Evolutionary conservation across 129 eudicot species (phyloP).

Genomic region (Helianthus tuberosus): DNA sequence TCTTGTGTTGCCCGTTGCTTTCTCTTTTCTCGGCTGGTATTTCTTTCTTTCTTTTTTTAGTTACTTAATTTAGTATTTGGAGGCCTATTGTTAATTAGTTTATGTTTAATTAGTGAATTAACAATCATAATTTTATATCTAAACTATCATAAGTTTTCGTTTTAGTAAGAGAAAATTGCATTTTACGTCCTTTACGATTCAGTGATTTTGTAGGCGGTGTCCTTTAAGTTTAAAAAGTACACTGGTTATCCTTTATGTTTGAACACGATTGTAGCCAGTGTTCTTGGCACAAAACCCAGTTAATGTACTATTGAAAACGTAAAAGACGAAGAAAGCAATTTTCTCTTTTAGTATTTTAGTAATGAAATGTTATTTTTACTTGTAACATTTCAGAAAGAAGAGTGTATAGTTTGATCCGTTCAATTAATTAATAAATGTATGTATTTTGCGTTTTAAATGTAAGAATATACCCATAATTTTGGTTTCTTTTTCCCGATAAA

Average conservation of each 20-base stretch:
- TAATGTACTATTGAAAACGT: too few relatives aligned
- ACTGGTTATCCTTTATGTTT: too few relatives aligned
- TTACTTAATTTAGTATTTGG: too few relatives aligned
- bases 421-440: neutral
- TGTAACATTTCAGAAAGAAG: neutral
- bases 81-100: too few relatives aligned
- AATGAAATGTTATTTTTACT: neutral
- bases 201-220: too few relatives aligned
- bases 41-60: neutral
- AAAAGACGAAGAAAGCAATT: too few relatives aligned
- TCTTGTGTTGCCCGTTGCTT: conserved; percentile 76
- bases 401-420: neutral
- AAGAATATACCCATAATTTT: neutral
- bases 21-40: conserved; percentile 77
- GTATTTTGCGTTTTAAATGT: neutral
- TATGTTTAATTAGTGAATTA: too few relatives aligned
- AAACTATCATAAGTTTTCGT: neutral
- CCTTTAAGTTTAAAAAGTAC: too few relatives aligned
- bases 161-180: neutral
- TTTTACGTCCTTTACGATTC: too few relatives aligned
- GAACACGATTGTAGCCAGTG: too few relatives aligned
- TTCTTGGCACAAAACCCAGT: too few relatives aligned
- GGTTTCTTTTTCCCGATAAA: conserved; percentile 1
- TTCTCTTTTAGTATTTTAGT: neutral
- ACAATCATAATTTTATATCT: neutral